Percentiles rank a stretch among this genome's conserved stretches.
Conservation (phyloP, 2,329 filamentous ascomycete species). For the Pseudonectria foliicola region DNA sequence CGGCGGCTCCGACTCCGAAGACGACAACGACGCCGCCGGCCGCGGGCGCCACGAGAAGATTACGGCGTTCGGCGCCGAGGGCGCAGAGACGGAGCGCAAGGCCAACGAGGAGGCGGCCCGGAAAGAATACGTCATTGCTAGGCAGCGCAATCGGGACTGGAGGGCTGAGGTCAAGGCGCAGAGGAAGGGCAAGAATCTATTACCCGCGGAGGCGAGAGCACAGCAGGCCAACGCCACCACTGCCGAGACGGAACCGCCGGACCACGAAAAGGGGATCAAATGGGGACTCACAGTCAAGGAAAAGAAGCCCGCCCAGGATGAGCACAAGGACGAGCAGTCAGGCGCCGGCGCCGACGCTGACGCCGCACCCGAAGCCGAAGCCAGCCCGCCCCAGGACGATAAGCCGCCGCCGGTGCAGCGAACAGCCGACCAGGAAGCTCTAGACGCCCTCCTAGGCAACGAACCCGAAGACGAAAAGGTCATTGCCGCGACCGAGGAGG, state of each 20-base stretch:
- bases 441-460: constrained; percentile 60
- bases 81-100: constrained; percentile 33
- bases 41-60: constrained; percentile 40
- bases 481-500: constrained; percentile 53
- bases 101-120: constrained; percentile 22
- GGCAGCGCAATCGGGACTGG: constrained; percentile 56
- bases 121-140: constrained; percentile 48
- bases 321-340: constrained; percentile 29
- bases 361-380: constrained; percentile 3
- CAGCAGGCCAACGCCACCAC: constrained; percentile 27
- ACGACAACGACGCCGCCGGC: constrained; percentile 25
- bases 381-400: constrained; percentile 2
- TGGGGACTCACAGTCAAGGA: constrained; percentile 45
- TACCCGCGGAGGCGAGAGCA: constrained; percentile 50
- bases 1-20: constrained; percentile 37
- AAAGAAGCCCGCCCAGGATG: constrained; percentile 48
- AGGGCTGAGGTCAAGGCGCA: constrained; percentile 44
- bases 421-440: constrained; percentile 45
- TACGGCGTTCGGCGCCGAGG: constrained; percentile 42
- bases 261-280: constrained; percentile 47
- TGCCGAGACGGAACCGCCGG: constrained; percentile 30
- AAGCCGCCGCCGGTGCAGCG: constrained; percentile 7
- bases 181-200: constrained; percentile 44
- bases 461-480: constrained; percentile 40
- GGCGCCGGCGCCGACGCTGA: constrained; percentile 6